These are phyloP conservation scores for Globisporangium cylindrosporum DNA, from an alignment of 352 stramenopile species.

Conservation along the genomic window DNA sequence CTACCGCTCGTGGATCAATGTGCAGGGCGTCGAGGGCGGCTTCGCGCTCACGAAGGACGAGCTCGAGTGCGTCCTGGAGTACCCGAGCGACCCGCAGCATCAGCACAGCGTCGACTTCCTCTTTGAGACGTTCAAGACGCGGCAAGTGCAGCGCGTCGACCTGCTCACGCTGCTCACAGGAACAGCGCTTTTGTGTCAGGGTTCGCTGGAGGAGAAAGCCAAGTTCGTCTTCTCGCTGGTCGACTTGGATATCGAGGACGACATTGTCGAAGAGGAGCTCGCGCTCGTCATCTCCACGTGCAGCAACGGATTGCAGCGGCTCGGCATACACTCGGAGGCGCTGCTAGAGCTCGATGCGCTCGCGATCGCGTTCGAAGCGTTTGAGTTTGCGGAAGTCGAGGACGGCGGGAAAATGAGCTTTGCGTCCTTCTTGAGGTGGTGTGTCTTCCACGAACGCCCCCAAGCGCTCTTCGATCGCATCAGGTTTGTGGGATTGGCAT, in stretches of 20 bases:
- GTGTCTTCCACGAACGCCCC: slow-evolving; percentile 60
- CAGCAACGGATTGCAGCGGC: slow-evolving; percentile 36
- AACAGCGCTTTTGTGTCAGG: slow-evolving; percentile 41
- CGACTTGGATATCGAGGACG: slow-evolving; percentile 73
- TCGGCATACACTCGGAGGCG: slow-evolving; percentile 26
- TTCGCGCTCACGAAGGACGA: slow-evolving; percentile 61
- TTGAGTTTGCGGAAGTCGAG: slow-evolving; percentile 56
- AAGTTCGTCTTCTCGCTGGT: slow-evolving; percentile 64
- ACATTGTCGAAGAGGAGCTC: slow-evolving; percentile 69
- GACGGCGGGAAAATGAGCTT: slow-evolving; percentile 74
- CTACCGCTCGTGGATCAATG: slow-evolving; percentile 55
- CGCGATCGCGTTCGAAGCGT: slow-evolving; percentile 62
- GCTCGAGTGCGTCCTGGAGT: slow-evolving; percentile 62
- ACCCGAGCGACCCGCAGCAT: slow-evolving; percentile 20
- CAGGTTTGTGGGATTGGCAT: slow-evolving; percentile 21
- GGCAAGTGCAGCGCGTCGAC: slow-evolving; percentile 32
- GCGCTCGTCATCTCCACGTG: slow-evolving; percentile 59
- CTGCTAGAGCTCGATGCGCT: slow-evolving; percentile 47
- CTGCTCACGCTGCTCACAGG: slow-evolving; percentile 54
- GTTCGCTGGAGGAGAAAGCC: slow-evolving; percentile 46
- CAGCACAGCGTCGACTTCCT: slow-evolving; percentile 42
- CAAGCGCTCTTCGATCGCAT: slow-evolving; percentile 51
- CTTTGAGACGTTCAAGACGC: slow-evolving; percentile 36
- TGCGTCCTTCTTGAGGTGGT: slow-evolving; percentile 58
- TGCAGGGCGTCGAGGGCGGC: slow-evolving; percentile 49